Conservation (phyloP, 2,329 filamentous ascomycete genomes). For the Hypomyces perniciosus region DNA sequence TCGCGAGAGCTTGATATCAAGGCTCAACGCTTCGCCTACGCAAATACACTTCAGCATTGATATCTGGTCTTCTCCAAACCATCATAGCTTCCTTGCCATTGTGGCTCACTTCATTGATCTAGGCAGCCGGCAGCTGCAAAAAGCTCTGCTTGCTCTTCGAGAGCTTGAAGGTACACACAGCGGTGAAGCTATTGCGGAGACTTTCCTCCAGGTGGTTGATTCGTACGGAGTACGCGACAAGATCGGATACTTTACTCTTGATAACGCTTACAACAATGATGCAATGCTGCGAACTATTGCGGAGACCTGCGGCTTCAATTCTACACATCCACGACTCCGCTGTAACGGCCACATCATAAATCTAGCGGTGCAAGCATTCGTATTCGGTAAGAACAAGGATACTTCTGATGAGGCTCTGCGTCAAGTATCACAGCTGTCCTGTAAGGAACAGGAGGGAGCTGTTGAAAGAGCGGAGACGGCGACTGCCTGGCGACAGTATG, state of each 20-base stretch:
- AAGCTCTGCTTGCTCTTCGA: not conserved
- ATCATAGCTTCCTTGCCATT: not conserved
- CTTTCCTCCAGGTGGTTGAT: slow-evolving; percentile 9
- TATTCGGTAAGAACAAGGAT: slow-evolving; percentile 6
- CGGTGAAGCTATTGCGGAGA: slow-evolving; percentile 5
- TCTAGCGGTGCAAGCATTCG: slow-evolving; percentile 8
- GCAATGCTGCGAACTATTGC: slow-evolving; percentile 7
- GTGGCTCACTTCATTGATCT: not conserved
- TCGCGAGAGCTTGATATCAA: not conserved
- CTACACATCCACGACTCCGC: slow-evolving; percentile 4
- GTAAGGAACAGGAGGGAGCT: not conserved
- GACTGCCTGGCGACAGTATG: not conserved
- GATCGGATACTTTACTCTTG: slow-evolving; percentile 11
- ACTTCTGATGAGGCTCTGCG: not conserved
- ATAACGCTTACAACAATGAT: slow-evolving; percentile 11
- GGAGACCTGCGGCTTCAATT: slow-evolving; percentile 9
- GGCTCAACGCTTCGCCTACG: not conserved
- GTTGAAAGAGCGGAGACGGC: not conserved
- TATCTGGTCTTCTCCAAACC: slow-evolving; percentile 1
- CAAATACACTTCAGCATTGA: slow-evolving; percentile 2
- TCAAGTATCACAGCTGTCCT: not conserved
- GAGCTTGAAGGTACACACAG: slow-evolving; percentile 10
- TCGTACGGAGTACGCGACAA: slow-evolving; percentile 8
- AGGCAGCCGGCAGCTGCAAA: not conserved
- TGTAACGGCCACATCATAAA: slow-evolving; percentile 7